Conservation (phyloP, 2,329 filamentous ascomycete genomes). For the Claviceps pusilla region DNA sequence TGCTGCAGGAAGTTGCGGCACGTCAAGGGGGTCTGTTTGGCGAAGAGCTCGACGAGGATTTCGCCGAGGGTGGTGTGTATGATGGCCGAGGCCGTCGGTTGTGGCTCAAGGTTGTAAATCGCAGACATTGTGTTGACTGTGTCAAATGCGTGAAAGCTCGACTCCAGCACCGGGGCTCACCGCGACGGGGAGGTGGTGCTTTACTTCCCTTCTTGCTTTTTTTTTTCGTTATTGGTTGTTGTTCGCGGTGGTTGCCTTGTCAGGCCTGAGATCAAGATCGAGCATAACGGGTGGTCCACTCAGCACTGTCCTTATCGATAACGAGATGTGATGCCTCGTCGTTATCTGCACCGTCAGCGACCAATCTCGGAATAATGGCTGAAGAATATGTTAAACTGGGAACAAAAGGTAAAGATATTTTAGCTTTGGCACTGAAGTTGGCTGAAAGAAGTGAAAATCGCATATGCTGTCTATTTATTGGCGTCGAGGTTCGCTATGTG, state of each 20-base stretch:
- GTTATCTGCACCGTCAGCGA: neutral
- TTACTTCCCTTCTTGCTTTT: neutral
- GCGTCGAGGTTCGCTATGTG: too few species aligned
- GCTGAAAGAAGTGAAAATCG: too few species aligned
- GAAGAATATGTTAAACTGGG: too few species aligned
- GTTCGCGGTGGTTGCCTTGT: neutral
- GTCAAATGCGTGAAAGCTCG: neutral
- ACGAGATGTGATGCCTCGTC: neutral
- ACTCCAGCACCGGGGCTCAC: neutral
- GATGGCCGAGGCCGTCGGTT: conserved; percentile 81
- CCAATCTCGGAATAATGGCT: neutral
- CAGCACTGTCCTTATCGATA: neutral
- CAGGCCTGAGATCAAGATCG: neutral
- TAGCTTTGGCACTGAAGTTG: too few species aligned
- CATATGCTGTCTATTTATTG: too few species aligned
- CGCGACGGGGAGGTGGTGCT: neutral
- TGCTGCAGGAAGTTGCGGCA: conserved; percentile 93
- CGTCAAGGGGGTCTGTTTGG: conserved; percentile 80
- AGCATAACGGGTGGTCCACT: neutral
- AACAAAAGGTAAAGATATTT: too few species aligned
- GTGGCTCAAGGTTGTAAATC: conserved; percentile 87
- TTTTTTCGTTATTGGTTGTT: neutral
- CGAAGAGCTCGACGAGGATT: conserved; percentile 82
- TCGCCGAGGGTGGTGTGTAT: conserved; percentile 84
- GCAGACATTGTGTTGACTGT: conserved; percentile 59